Percentiles rank a stretch among this genome's conserved stretches.
Conservation (phyloP, 257 asterid genomes). For the Leonotis leonurus region DNA sequence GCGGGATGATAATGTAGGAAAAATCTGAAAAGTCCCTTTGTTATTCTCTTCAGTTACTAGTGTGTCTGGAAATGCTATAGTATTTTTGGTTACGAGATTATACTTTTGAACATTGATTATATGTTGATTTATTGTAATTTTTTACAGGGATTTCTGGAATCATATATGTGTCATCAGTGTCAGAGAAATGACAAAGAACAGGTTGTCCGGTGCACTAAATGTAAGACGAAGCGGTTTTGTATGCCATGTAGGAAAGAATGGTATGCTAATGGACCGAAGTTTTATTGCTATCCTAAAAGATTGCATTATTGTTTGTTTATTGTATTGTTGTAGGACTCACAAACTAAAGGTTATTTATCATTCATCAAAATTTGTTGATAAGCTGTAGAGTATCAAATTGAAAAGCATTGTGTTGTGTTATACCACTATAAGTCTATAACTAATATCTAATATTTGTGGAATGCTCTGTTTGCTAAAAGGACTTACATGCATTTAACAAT, state of each 20-base stretch:
- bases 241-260: constrained; percentile 29
- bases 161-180: constrained; percentile 49
- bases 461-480: not conserved
- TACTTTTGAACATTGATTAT: not conserved
- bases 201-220: constrained; percentile 40
- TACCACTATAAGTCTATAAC: not conserved
- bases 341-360: not conserved
- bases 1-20: constrained; percentile 12
- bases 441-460: not conserved
- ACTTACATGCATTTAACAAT: not conserved
- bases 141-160: constrained; percentile 24
- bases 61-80: not conserved
- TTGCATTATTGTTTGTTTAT: not conserved
- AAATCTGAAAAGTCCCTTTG: not conserved
- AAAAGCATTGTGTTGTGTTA: not conserved
- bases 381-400: not conserved
- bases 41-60: not conserved
- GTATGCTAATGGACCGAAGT: too few species aligned
- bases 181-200: constrained; percentile 38
- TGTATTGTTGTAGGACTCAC: not conserved
- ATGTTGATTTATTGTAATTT: not conserved
- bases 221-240: constrained; percentile 43
- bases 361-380: not conserved
- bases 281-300: constrained; percentile 1
- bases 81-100: not conserved